Base-by-base conservation (phyloP, 495 filamentous ascomycete species). In the Penicillium cinerascens region DNA sequence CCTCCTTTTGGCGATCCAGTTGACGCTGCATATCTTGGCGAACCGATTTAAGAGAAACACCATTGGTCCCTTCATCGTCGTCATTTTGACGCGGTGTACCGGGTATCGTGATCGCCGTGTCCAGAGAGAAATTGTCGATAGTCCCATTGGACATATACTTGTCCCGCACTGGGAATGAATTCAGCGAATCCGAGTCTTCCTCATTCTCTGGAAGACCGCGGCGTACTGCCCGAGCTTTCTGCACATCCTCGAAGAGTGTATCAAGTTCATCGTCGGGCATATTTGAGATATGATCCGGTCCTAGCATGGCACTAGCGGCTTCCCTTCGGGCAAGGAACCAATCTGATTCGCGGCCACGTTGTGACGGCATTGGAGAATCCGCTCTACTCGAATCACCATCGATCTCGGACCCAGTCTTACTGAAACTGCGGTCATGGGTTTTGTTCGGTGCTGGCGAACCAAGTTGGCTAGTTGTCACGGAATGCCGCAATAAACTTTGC, bases 111-210 rank as follows among this genome's bases (percentile, higher is more conserved):
- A 97, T 79, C 2, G 85, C 85, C 4, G 95, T 99, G 60, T 99
- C 93, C 20, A 97, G 78, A 13, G 95, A 97, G 63, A 97, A 93
- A 66, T 96, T 96, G 65, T 99, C 93, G 36, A 96, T 78, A 3
- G 95, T 99, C 13, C 91, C 91, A 63, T 87, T 93, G 4, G 91
- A 96, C 78, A 95, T 85, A 68, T 97, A 97, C 63, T 99, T 99
- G 53, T 99, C 93, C 40, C 93, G 80, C 25, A 92, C 77, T 2
- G 89, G 87, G 67, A 91, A 95, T 8, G 91, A 96, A 26, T 86
- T 87, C 20, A 89, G 82, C 0, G 92, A 96, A 59, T 97, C 93
- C 47, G 84, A 80, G 65, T 97, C 93, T 46, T 96, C 89, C 42
- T 96, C 90, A 33, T 82, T 79, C 23, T 93, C 89, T 21, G 71